Conservation (phyloP, 495 filamentous ascomycete species). For the Hypoxylon perforatum region DNA sequence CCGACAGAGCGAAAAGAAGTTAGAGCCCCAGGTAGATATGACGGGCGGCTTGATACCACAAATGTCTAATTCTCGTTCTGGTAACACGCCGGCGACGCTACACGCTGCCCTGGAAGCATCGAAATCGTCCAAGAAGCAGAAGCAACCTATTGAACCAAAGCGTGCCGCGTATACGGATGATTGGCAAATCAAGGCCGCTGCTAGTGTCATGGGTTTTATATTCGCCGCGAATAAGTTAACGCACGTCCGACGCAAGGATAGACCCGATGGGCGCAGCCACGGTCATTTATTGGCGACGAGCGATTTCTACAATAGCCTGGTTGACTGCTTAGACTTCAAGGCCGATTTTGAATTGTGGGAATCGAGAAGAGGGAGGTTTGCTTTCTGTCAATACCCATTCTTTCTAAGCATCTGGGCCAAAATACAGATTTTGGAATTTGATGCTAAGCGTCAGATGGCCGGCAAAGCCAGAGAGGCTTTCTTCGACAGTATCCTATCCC, state of each 20-base stretch:
- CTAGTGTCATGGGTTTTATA: conserved; percentile 82
- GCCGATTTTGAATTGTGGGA: conserved; percentile 94
- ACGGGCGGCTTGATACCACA: conserved; percentile 77
- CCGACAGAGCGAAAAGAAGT: conserved; percentile 76
- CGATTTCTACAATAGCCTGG: conserved; percentile 86
- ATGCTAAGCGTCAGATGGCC: conserved; percentile 92
- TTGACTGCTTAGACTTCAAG: conserved; percentile 88
- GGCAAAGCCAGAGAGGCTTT: conserved; percentile 90
- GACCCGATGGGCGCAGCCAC: conserved; percentile 48
- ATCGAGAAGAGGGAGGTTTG: conserved; percentile 75
- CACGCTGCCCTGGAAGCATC: conserved; percentile 78
- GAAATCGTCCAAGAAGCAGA: conserved; percentile 43
- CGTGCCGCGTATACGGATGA: conserved; percentile 80
- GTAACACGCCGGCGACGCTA: conserved; percentile 71
- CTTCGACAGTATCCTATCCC: conserved; percentile 84
- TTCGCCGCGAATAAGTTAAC: conserved; percentile 82
- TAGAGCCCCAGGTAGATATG: conserved; percentile 64
- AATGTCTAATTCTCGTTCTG: conserved; percentile 69
- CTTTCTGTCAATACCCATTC: conserved; percentile 95
- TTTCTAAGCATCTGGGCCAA: conserved; percentile 94
- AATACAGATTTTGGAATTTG: conserved; percentile 91
- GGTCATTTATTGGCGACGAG: conserved; percentile 79
- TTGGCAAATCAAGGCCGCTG: conserved; percentile 89
- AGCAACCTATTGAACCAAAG: conserved; percentile 64
- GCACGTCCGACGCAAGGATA: conserved; percentile 45